A percentile compares a stretch with the other conserved stretches of the same genome.
Conservation (phyloP, 2,329 filamentous ascomycete species). For the Pseudogymnoascus sp. region DNA sequence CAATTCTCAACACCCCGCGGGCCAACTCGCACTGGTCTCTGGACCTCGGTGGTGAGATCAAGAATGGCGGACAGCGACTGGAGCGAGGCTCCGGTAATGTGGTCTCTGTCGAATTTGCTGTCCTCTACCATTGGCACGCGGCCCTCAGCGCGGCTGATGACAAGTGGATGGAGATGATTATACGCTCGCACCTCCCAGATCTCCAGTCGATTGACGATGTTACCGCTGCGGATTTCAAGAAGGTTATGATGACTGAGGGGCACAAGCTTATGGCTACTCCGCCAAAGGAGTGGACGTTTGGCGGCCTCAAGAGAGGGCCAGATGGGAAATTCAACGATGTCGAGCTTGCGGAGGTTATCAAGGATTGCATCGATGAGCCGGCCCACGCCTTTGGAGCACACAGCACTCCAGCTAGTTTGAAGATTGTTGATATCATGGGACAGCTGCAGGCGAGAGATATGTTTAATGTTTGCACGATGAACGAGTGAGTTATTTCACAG, state of each 20-base stretch:
- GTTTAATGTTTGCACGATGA: conserved; percentile 44
- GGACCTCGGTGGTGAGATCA: conserved; percentile 38
- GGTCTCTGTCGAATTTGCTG: conserved; percentile 38
- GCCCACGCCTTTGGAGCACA: conserved; percentile 44
- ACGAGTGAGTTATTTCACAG: conserved; percentile 32
- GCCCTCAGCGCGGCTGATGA: conserved; percentile 36
- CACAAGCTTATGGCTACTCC: conserved; percentile 28
- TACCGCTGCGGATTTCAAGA: conserved; percentile 33
- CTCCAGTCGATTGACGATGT: conserved; percentile 36
- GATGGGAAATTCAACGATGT: conserved; percentile 36
- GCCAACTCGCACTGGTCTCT: conserved; percentile 38
- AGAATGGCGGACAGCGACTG: conserved; percentile 31
- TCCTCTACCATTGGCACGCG: conserved; percentile 40
- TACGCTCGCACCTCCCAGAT: conserved; percentile 29
- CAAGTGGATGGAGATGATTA: conserved; percentile 36
- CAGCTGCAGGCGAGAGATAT: conserved; percentile 36
- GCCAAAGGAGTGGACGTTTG: conserved; percentile 36
- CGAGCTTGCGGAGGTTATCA: conserved; percentile 37
- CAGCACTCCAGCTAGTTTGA: conserved; percentile 37
- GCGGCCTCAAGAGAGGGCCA: conserved; percentile 30
- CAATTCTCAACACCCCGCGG: conserved; percentile 38
- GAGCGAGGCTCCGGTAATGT: conserved; percentile 37
- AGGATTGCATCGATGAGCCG: conserved; percentile 38
- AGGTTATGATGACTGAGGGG: conserved; percentile 33
- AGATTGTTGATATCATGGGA: conserved; percentile 40